Evolutionary conservation across 2,329 filamentous ascomycete genomes (phyloP).

Genomic region (Hypoxylon sp.): DNA sequence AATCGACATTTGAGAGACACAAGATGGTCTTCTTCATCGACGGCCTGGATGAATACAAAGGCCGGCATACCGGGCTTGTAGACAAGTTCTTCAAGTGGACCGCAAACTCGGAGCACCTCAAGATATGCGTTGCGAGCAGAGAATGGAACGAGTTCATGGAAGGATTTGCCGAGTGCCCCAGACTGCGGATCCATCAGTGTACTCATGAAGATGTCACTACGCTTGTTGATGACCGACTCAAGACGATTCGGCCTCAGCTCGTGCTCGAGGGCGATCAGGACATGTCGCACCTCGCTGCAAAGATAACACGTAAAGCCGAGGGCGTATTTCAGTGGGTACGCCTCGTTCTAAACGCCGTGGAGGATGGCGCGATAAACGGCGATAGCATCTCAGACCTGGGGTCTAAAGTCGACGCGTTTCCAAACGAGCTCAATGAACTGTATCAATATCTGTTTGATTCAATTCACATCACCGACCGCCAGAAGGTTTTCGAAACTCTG

Average conservation of each 20-base stretch:
- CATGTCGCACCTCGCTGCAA: not conserved
- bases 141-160: slow-evolving; percentile 39
- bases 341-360: slow-evolving; percentile 21
- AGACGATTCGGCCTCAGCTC: not conserved
- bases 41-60: slow-evolving; percentile 34
- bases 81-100: slow-evolving; percentile 24
- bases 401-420: slow-evolving; percentile 20
- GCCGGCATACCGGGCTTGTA: slow-evolving; percentile 29
- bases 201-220: slow-evolving; percentile 24
- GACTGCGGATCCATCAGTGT: slow-evolving; percentile 32
- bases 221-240: slow-evolving; percentile 24
- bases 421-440: slow-evolving; percentile 20
- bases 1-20: slow-evolving; percentile 10
- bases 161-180: slow-evolving; percentile 31
- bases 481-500: slow-evolving; percentile 28
- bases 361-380: slow-evolving; percentile 32
- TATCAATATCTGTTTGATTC: slow-evolving; percentile 36
- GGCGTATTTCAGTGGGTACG: slow-evolving; percentile 36
- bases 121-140: slow-evolving; percentile 39
- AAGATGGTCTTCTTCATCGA: slow-evolving; percentile 35
- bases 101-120: slow-evolving; percentile 5
- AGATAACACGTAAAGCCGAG: slow-evolving; percentile 31
- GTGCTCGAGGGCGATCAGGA: not conserved
- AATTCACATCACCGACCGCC: slow-evolving; percentile 19
- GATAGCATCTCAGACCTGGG: slow-evolving; percentile 11